Base-by-base conservation (phyloP, 345 rosid genomes). In the Pugionium dolabratum region DNA sequence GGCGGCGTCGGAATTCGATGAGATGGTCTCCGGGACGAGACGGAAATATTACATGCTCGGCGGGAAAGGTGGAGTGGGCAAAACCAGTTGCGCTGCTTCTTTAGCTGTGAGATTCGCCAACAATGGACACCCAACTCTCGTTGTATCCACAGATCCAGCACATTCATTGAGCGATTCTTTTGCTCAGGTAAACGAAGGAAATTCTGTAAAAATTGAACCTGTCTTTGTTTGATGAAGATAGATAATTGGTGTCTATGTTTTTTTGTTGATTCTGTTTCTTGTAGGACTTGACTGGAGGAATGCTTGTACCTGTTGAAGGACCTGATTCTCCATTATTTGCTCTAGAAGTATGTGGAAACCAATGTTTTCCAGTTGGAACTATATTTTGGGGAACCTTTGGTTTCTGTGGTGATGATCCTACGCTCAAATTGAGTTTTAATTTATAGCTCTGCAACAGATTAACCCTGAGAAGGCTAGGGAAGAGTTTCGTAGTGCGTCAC, bases 51-150 rank as follows among this genome's bases (percentile, higher is more conserved):
- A 88, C 81, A 78, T 94, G 90, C 90, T 94, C 4, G 99, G 99
- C 39, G 97, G 99, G 25, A 94, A 94, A 78, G 97, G 99, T 64
- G 99, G 99, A 73, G 99, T 94, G 5, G 97, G 99, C 37, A 90
- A 94, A 85, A 90, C 99, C 2, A 90, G 95, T 52, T 88, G 99
- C 52, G 99, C 99, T 72, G 97, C 97, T 80, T 90, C 99, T 53
- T 89, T 94, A 58, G 99, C 96, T 59, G 97, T 94, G 3, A 88
- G 86, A 75, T 88, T 94, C 75, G 97, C 97, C 9, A 90, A 90
- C 76, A 88, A 75, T 81, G 97, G 97, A 48, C 99, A 94, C 73
- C 96, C 97, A 4, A 94, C 97, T 77, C 85, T 94, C 54, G 99
- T 90, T 53, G 99, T 94, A 39, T 94, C 99, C 37, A 94, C 99